Conservation (phyloP, 768 basidiomycete species). For the Termitomyces sp. region DNA sequence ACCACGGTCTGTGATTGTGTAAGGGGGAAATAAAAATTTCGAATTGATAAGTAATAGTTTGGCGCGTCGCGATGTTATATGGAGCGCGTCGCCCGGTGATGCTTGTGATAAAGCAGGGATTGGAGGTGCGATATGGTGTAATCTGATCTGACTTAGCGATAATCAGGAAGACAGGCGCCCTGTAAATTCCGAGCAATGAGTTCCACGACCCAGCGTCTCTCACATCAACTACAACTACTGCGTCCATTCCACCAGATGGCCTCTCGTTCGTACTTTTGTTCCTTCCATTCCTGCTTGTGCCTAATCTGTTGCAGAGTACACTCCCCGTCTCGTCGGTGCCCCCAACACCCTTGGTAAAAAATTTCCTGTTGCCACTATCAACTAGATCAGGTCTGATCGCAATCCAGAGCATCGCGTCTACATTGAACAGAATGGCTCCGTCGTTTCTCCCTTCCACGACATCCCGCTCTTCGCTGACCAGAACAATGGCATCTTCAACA, state of each 20-base stretch:
- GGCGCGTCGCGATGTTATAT: slow-evolving; percentile 4
- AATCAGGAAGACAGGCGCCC: slow-evolving; percentile 21
- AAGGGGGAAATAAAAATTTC: slow-evolving; percentile 7
- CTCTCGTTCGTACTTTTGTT: slow-evolving; percentile 28
- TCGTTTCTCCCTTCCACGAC: slow-evolving; percentile 89
- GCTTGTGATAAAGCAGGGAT: slow-evolving; percentile 6
- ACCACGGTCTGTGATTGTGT: background rate
- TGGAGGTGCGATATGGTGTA: slow-evolving; percentile 12
- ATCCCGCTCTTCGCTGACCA: slow-evolving; percentile 97
- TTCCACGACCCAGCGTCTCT: slow-evolving; percentile 44
- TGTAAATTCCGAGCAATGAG: slow-evolving; percentile 29
- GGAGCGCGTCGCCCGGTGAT: slow-evolving; percentile 3
- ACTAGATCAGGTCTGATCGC: slow-evolving; percentile 15
- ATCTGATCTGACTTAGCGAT: slow-evolving; percentile 15
- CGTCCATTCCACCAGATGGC: slow-evolving; percentile 46
- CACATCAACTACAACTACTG: slow-evolving; percentile 58
- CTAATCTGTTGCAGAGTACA: slow-evolving; percentile 45
- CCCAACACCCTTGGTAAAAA: slow-evolving; percentile 85
- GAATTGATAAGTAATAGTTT: background rate
- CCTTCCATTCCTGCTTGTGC: slow-evolving; percentile 3
- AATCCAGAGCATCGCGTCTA: slow-evolving; percentile 86
- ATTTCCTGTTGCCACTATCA: slow-evolving; percentile 6
- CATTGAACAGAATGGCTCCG: slow-evolving; percentile 84
- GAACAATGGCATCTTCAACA: slow-evolving; percentile 94
- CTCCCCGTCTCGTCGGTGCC: slow-evolving; percentile 76